phyloP scores from a whole-genome alignment of 108 stramenopile genomes.

The Aurantiochytrium sp. region DNA sequence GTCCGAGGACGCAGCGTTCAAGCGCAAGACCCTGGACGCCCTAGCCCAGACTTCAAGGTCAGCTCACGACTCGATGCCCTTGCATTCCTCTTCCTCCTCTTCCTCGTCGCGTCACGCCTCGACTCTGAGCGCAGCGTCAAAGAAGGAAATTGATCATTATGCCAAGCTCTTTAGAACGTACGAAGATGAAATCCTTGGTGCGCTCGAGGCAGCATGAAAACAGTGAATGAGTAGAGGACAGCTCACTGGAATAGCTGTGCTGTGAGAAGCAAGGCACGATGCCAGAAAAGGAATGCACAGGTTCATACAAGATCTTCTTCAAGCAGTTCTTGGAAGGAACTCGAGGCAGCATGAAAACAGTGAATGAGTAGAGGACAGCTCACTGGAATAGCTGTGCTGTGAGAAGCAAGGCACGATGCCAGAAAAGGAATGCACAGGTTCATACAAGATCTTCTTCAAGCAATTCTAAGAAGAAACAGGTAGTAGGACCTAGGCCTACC shows the following conservation, averaged over 20 bases:
- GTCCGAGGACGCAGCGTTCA: background rate
- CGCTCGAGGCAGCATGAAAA: background rate
- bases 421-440: no score
- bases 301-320: no score
- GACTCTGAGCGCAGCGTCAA: no score
- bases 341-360: background rate
- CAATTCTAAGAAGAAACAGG: background rate
- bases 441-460: no score
- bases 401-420: no score
- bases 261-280: no score
- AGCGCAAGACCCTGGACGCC: background rate
- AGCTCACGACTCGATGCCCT: background rate
- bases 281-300: no score
- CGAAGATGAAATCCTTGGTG: background rate
- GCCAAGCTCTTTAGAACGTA: background rate
- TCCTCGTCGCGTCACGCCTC: no score
- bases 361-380: background rate
- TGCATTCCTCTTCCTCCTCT: no score
- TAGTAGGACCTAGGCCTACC: background rate
- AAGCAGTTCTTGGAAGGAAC: background rate
- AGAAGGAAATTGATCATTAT: background rate
- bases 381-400: background rate
- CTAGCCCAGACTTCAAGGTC: background rate
- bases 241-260: background rate
- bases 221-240: background rate